These are phyloP conservation scores for Cladophialophora immunda DNA, from an alignment of 2,329 filamentous ascomycete genomes.

Conservation along the genomic window DNA sequence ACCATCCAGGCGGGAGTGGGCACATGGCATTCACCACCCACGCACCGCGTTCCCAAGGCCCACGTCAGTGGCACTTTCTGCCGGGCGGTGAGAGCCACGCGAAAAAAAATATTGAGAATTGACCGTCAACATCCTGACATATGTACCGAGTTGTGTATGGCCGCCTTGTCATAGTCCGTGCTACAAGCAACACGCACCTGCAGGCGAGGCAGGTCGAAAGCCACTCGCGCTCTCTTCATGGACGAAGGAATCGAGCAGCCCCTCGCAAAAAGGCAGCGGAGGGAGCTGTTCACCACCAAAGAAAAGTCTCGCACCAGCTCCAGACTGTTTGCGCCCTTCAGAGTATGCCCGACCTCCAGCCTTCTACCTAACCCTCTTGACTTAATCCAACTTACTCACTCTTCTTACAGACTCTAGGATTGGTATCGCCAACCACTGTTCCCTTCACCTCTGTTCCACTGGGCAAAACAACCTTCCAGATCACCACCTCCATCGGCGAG, in stretches of 20 bases:
- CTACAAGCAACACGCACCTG: background rate
- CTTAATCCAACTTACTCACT: background rate
- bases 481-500: slow-evolving; percentile 91
- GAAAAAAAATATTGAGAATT: slow-evolving; percentile 4
- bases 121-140: background rate
- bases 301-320: slow-evolving; percentile 64
- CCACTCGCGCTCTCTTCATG: slow-evolving; percentile 19
- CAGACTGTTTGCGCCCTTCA: slow-evolving; percentile 89
- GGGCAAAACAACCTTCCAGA: slow-evolving; percentile 94
- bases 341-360: slow-evolving; percentile 66
- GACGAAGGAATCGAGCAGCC: slow-evolving; percentile 57
- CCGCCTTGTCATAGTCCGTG: background rate
- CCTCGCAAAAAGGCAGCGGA: slow-evolving; percentile 79
- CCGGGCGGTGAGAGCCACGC: slow-evolving; percentile 16
- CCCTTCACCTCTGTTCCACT: slow-evolving; percentile 89
- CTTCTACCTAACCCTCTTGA: background rate
- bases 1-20: background rate
- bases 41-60: background rate
- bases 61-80: slow-evolving; percentile 15
- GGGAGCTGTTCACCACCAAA: slow-evolving; percentile 52
- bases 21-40: background rate
- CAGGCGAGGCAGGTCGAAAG: slow-evolving; percentile 3
- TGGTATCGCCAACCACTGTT: slow-evolving; percentile 88
- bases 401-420: slow-evolving; percentile 76
- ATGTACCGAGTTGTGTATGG: background rate